Conservation (phyloP, 495 filamentous ascomycete genomes). For the Penicillium simplicissimum region DNA sequence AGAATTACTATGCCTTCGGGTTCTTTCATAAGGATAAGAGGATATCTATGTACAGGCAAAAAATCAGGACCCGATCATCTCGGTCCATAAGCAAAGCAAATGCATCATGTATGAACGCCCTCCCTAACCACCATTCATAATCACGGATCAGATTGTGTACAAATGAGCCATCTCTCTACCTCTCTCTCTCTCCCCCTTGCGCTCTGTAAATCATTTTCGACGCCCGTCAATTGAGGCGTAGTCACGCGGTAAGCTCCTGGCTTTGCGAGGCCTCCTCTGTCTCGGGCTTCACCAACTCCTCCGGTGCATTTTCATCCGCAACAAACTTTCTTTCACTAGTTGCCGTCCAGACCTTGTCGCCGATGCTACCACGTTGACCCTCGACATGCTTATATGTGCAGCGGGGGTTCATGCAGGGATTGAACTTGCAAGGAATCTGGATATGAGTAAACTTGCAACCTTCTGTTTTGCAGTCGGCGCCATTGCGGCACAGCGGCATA, state of each 20-base stretch:
- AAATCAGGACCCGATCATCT: conserved; percentile 11
- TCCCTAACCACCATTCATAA: conserved; percentile 32
- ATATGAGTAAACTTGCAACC: conserved; percentile 90
- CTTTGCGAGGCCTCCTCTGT: conserved; percentile 33
- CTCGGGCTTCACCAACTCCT: conserved; percentile 80
- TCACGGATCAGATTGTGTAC: conserved; percentile 38
- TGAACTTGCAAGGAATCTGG: conserved; percentile 82
- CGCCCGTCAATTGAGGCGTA: conserved; percentile 21
- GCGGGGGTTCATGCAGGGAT: conserved; percentile 79
- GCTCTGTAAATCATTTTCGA: not conserved
- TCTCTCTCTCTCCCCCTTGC: too few species aligned
- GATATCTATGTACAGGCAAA: conserved; percentile 33
- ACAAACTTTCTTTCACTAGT: conserved; percentile 94
- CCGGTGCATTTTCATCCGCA: conserved; percentile 60
- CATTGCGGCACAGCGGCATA: conserved; percentile 87
- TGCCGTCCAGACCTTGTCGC: conserved; percentile 90
- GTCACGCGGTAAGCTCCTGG: conserved; percentile 44
- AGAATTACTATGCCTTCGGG: conserved; percentile 6
- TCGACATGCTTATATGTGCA: conserved; percentile 92
- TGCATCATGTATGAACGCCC: conserved; percentile 40
- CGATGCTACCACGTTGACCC: conserved; percentile 76
- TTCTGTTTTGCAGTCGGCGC: conserved; percentile 80
- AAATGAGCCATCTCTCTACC: conserved; percentile 10
- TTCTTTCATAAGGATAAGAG: conserved; percentile 18
- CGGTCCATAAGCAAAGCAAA: conserved; percentile 33